A percentile compares a stretch with the other conserved stretches of the same genome.
Conservation (phyloP, 139 green algal genomes). For the Dunaliella sp. region DNA sequence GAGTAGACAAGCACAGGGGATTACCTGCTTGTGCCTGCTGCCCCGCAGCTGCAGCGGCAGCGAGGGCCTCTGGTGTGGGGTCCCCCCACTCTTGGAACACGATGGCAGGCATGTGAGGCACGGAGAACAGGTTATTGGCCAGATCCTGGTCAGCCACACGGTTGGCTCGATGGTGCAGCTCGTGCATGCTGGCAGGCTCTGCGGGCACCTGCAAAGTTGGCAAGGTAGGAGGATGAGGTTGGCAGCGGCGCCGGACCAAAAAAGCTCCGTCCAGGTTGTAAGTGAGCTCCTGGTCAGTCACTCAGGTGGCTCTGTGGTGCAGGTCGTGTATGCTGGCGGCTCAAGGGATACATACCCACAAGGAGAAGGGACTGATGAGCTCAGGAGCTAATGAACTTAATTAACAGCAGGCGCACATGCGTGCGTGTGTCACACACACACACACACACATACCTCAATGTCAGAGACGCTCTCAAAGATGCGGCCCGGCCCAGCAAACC, state of each 20-base stretch:
- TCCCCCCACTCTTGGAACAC: constrained; percentile 22
- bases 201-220: background rate
- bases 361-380: too few species aligned
- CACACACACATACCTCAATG: background rate
- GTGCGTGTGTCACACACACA: too few species aligned
- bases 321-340: too few species aligned
- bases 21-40: background rate
- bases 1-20: too few species aligned
- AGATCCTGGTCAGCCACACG: constrained; percentile 10
- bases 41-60: background rate
- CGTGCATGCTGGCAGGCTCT: constrained; percentile 7
- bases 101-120: constrained; percentile 28
- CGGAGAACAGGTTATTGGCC: constrained; percentile 9
- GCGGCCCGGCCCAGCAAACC: constrained; percentile 3
- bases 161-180: constrained; percentile 19
- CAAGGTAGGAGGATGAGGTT: too few species aligned
- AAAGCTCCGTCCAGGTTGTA: too few species aligned
- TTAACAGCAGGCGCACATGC: too few species aligned
- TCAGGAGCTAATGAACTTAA: too few species aligned
- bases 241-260: too few species aligned
- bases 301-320: too few species aligned
- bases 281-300: too few species aligned
- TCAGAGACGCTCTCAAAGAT: constrained; percentile 3
- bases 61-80: background rate
- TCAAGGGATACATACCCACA: too few species aligned